Evolutionary conservation across 108 stramenopile genomes (phyloP).

Genomic region (Asterionellopsis glacialis): DNA sequence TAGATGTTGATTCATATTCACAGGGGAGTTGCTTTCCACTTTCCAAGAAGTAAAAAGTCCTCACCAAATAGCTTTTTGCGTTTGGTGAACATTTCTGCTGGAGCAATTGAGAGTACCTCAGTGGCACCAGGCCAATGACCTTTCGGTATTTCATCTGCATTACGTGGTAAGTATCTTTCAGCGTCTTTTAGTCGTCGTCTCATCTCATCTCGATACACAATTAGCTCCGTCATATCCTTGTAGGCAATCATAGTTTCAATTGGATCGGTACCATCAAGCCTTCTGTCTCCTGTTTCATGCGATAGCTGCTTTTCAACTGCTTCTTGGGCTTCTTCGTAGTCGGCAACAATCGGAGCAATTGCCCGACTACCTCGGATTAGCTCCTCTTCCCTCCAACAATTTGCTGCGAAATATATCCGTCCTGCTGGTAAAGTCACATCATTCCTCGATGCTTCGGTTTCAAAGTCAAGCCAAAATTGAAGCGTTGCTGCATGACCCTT

Average conservation of each 20-base stretch:
- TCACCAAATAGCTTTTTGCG: slow-evolving; percentile 1
- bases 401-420: slow-evolving; percentile 45
- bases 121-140: slow-evolving; percentile 6
- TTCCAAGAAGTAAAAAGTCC: not conserved
- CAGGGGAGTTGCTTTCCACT: not conserved
- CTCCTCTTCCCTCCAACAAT: slow-evolving; percentile 50
- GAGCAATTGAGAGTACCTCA: not conserved
- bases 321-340: slow-evolving; percentile 29
- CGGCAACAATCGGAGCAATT: slow-evolving; percentile 35
- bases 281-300: slow-evolving; percentile 65
- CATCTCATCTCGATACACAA: slow-evolving; percentile 35
- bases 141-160: not conserved
- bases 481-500: slow-evolving; percentile 41
- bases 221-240: slow-evolving; percentile 35
- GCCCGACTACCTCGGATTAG: slow-evolving; percentile 24
- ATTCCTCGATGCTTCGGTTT: slow-evolving; percentile 29
- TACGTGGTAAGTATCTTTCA: slow-evolving; percentile 21
- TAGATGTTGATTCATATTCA: too few relatives aligned
- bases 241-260: slow-evolving; percentile 34
- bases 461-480: slow-evolving; percentile 40
- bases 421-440: slow-evolving; percentile 35
- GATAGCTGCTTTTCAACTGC: slow-evolving; percentile 37
- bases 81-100: not conserved
- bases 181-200: slow-evolving; percentile 29
- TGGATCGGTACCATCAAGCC: slow-evolving; percentile 67